Conservation (phyloP, 805 yeast genomes). For the Yamadazyma scolyti region DNA sequence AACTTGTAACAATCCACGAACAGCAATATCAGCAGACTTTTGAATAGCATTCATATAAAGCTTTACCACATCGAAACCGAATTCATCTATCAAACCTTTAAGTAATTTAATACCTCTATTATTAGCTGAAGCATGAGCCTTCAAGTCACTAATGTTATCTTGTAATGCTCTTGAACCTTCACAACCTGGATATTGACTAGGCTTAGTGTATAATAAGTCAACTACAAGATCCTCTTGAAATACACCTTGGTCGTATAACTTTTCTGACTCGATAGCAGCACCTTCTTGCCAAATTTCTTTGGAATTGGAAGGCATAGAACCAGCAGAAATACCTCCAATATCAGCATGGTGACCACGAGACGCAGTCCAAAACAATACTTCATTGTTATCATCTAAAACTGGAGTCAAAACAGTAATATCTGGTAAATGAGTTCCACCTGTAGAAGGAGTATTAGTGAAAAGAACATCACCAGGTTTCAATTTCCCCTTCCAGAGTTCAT, state of each 20-base stretch:
- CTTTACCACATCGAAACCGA: constrained; percentile 52
- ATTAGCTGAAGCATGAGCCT: constrained; percentile 83
- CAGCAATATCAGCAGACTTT: constrained; percentile 68
- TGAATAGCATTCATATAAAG: constrained; percentile 80
- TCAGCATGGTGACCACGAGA: constrained; percentile 16
- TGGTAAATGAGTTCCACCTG: constrained; percentile 35
- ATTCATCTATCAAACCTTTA: constrained; percentile 55
- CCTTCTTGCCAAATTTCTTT: constrained; percentile 13
- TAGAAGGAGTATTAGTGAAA: constrained; percentile 30
- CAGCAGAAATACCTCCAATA: constrained; percentile 15
- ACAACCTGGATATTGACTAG: constrained; percentile 14
- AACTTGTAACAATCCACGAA: constrained; percentile 31
- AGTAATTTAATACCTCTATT: constrained; percentile 71
- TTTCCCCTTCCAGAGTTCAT: constrained; percentile 34
- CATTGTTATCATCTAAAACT: constrained; percentile 43
- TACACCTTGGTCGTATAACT: constrained; percentile 9
- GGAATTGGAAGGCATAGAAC: constrained; percentile 10
- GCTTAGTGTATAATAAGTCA: constrained; percentile 19
- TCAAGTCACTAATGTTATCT: constrained; percentile 45
- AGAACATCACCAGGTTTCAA: constrained; percentile 36
- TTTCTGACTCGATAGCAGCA: constrained; percentile 11
- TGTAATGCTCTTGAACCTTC: constrained; percentile 12
- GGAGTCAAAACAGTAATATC: constrained; percentile 87
- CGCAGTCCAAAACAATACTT: constrained; percentile 37
- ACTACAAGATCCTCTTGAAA: constrained; percentile 11